Evolutionary conservation across 2,329 filamentous ascomycete genomes (phyloP).

Genomic region (Botrytis medusae): DNA sequence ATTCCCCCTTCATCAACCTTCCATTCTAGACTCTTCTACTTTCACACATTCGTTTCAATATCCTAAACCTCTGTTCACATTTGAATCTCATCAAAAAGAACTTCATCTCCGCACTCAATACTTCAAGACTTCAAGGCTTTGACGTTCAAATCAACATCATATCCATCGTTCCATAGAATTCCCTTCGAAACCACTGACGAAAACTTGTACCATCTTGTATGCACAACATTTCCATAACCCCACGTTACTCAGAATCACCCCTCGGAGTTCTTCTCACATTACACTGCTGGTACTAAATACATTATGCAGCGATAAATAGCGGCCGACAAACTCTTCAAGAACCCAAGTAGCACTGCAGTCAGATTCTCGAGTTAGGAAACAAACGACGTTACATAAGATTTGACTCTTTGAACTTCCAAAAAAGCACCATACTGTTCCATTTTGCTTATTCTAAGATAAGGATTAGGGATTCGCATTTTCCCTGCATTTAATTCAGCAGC

Average conservation of each 20-base stretch:
- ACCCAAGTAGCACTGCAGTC: constrained; percentile 4
- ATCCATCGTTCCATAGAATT: not conserved
- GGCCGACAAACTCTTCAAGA: constrained; percentile 7
- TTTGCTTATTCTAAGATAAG: constrained; percentile 1
- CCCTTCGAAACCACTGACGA: not conserved
- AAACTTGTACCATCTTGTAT: constrained; percentile 14
- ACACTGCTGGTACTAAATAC: constrained; percentile 18
- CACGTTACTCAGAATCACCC: constrained; percentile 18
- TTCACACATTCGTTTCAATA: not conserved
- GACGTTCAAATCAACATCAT: not conserved
- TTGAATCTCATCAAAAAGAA: not conserved
- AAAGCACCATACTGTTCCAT: constrained; percentile 1
- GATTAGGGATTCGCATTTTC: not conserved
- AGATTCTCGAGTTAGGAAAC: not conserved
- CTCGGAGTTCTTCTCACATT: constrained; percentile 13
- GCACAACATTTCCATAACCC: constrained; percentile 13
- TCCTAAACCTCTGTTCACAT: not conserved
- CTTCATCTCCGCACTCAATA: not conserved
- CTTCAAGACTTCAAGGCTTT: not conserved
- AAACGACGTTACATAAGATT: not conserved
- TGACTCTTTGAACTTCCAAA: not conserved
- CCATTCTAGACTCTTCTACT: not conserved
- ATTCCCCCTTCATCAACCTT: constrained; percentile 6
- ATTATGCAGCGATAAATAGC: constrained; percentile 14
- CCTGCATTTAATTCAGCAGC: not conserved